phyloP scores from a whole-genome alignment of 768 basidiomycete species.

The Melanogaster broomeanus region DNA sequence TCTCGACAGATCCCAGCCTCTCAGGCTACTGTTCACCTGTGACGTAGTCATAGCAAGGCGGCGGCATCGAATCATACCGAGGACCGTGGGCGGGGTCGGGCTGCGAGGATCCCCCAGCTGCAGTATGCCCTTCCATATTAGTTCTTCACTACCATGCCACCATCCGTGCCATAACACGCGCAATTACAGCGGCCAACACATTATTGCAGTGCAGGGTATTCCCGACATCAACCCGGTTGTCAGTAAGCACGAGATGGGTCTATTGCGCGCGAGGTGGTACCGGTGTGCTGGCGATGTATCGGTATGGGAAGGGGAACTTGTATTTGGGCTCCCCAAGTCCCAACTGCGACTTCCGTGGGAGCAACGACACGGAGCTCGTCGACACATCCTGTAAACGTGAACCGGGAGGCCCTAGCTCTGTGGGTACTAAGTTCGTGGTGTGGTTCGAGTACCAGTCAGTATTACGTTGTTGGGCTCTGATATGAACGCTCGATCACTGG shows the following conservation, averaged over 20 bases:
- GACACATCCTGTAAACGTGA: no score
- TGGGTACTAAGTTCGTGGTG: no score
- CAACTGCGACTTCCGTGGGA: neutral
- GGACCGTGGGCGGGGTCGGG: neutral
- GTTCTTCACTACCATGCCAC: conserved; percentile 12
- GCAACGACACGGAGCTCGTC: no score
- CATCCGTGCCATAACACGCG: conserved; percentile 20
- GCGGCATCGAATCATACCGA: conserved; percentile 10
- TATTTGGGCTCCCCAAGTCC: neutral
- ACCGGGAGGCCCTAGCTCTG: no score
- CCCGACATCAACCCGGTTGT: conserved; percentile 18
- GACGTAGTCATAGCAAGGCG: conserved; percentile 14
- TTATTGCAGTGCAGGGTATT: conserved; percentile 14
- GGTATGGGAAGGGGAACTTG: no score
- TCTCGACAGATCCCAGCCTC: no score
- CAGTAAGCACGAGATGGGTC: conserved; percentile 13
- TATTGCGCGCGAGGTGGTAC: no score
- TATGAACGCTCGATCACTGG: no score
- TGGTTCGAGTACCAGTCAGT: no score
- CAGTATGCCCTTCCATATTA: conserved; percentile 1
- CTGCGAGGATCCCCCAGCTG: neutral
- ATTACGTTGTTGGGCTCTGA: neutral
- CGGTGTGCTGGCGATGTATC: no score
- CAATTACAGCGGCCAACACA: conserved; percentile 15
- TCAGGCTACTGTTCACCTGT: neutral